phyloP scores from a whole-genome alignment of 441 rosid species.

The Populus trichocarpa region DNA sequence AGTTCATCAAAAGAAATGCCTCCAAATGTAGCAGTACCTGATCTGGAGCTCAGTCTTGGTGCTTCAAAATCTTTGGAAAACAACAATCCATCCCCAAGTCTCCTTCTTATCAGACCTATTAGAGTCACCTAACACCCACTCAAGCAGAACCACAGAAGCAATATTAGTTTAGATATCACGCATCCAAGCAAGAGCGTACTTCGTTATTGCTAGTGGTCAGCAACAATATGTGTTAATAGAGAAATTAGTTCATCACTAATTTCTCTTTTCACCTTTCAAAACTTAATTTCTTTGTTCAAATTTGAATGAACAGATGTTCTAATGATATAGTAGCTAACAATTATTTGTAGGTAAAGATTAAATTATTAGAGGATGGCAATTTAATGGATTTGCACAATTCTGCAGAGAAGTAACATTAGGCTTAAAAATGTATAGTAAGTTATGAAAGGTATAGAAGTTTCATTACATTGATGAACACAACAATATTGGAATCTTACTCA shows the following conservation, averaged over 20 bases:
- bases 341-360: neutral
- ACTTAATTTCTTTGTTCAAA: neutral
- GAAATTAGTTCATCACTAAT: neutral
- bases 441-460: no score
- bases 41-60: conserved; percentile 68
- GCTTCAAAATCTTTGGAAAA: conserved; percentile 32
- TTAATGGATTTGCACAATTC: neutral
- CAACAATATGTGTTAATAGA: neutral
- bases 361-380: no score
- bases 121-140: conserved; percentile 34
- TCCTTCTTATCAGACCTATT: conserved; percentile 34
- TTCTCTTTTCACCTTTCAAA: neutral
- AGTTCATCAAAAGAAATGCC: conserved; percentile 21
- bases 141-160: neutral
- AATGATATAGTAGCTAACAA: neutral
- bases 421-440: neutral
- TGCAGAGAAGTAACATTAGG: neutral
- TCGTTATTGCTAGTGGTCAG: neutral
- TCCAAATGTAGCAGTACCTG: conserved; percentile 20
- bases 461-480: neutral
- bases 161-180: neutral
- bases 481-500: conserved; percentile 3
- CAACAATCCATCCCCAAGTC: conserved; percentile 19
- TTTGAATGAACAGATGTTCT: neutral
- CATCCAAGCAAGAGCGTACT: neutral